A percentile compares a stretch with the other conserved stretches of the same genome.
Conservation (phyloP, 2,329 filamentous ascomycete species). For the Neofusicoccum parvum region DNA sequence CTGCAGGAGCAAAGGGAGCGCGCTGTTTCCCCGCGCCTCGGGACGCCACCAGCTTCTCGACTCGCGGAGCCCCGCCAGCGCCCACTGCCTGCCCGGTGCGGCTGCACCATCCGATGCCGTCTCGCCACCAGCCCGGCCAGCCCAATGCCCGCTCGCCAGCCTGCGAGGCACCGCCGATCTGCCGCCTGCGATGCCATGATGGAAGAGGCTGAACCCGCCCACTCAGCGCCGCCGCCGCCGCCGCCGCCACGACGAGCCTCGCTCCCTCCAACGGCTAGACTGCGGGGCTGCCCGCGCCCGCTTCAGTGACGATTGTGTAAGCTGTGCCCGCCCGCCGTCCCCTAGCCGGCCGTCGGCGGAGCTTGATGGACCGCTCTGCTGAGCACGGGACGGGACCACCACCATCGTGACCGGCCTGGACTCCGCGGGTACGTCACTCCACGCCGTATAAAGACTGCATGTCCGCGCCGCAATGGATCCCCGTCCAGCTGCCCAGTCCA, state of each 20-base stretch:
- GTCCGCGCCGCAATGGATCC: neutral
- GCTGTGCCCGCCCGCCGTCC: neutral
- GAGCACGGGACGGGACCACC: neutral
- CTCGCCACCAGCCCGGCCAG: neutral
- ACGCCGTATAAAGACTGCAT: constrained; percentile 1
- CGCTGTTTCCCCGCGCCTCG: neutral
- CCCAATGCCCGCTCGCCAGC: neutral
- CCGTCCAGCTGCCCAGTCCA: neutral
- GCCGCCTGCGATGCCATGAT: neutral
- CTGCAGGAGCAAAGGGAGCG: neutral
- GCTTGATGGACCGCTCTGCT: neutral
- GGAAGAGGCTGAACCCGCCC: neutral
- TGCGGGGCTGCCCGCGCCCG: constrained; percentile 1
- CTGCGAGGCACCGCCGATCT: constrained; percentile 6
- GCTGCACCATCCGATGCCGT: neutral
- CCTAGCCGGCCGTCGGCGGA: neutral
- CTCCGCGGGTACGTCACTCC: neutral
- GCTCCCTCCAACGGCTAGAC: neutral
- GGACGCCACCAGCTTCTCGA: neutral
- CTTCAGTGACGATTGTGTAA: neutral
- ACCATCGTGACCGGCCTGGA: neutral
- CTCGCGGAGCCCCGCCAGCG: constrained; percentile 1
- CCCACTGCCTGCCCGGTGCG: neutral
- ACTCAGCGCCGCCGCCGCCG: no score
- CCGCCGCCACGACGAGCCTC: neutral